Conservation (phyloP, 148 eudicot species). For the Polygonum maritimum region DNA sequence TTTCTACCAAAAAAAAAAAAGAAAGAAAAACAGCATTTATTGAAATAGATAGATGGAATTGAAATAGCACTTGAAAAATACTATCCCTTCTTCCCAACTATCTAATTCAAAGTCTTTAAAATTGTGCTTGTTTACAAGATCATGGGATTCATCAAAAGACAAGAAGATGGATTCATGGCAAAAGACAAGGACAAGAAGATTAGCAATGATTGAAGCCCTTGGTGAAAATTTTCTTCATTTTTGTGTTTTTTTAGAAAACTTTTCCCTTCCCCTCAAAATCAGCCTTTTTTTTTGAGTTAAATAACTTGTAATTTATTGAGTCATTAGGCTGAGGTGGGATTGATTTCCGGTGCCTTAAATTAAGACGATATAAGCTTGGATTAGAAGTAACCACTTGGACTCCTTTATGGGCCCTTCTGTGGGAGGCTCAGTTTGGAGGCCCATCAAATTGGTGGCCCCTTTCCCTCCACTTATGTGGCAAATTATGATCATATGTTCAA, state of each 20-base stretch:
- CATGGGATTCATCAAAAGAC: neutral
- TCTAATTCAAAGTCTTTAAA: neutral
- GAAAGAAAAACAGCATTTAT: neutral
- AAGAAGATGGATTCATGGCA: slow-evolving; percentile 4
- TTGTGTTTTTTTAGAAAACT: neutral
- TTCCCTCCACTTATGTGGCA: too few relatives aligned
- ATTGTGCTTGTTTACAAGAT: neutral
- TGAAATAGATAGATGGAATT: neutral
- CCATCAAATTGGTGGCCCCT: too few relatives aligned
- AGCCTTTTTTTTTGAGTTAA: neutral
- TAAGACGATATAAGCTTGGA: too few relatives aligned
- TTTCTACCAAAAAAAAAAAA: neutral
- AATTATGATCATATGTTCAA: too few relatives aligned
- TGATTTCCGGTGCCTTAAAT: too few relatives aligned
- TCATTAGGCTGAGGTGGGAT: too few relatives aligned
- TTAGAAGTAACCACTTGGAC: too few relatives aligned
- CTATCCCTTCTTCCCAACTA: neutral
- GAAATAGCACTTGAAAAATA: neutral
- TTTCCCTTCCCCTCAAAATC: neutral
- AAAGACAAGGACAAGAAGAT: slow-evolving; percentile 2
- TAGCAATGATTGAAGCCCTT: neutral
- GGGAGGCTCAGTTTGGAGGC: too few relatives aligned
- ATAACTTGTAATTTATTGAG: too few relatives aligned
- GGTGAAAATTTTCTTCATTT: neutral
- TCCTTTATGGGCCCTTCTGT: too few relatives aligned